Evolutionary conservation across 768 basidiomycete genomes (phyloP), one percentile per base, ranked within the genome.

Genomic region (Psilocybe cubensis): DNA sequence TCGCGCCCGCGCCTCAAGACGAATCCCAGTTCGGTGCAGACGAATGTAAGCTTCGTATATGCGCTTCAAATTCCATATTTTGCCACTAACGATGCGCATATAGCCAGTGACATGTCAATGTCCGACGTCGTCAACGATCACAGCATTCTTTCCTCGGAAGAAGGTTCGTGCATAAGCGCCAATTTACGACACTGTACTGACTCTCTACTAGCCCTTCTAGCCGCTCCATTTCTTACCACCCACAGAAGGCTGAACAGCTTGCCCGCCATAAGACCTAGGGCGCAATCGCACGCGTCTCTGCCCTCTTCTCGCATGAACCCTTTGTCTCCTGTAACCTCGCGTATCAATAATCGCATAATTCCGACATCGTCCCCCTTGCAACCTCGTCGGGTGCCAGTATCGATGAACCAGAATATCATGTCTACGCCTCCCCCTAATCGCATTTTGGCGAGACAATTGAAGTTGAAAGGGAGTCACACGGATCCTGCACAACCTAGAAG

Each of bases 381-480:
- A 38, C 52, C 72, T 35, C 73, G 76, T 41, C 72, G 73, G 31
- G 62, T 66, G 9, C 57, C 52, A 24, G 12, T 62, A 24, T 55
- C 65, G 24, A 61, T 71, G 25, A 73, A 71, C 46, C 69, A 74
- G 24, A 78, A 73, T 50, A 57, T 80, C 31, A 70, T 80, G 71
- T 82, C 82, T 42, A 91, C 88, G 42, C 88, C 88, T 55, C 87
- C 88, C n/a, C 88, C 82, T 1, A 88, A 87, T 63, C 76, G 82
- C 45, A 73, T 77, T n/a, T 74, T 83, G 54, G 70, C 77, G 8
- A 78, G 71, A 59, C 81, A 83, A 66, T 77, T 86, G 31, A 85
- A 85, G 68, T 72, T 86, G 31, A 87, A 89, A 63, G 89, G 90
- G 49, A 84, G 86, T 63, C 73, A 85, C 52, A 91, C 90, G 2